A percentile compares a stretch with the other conserved stretches of the same genome.
Evolutionary conservation across 306 rosid genomes (phyloP).

Genomic region (Spatholobus suberectus): DNA sequence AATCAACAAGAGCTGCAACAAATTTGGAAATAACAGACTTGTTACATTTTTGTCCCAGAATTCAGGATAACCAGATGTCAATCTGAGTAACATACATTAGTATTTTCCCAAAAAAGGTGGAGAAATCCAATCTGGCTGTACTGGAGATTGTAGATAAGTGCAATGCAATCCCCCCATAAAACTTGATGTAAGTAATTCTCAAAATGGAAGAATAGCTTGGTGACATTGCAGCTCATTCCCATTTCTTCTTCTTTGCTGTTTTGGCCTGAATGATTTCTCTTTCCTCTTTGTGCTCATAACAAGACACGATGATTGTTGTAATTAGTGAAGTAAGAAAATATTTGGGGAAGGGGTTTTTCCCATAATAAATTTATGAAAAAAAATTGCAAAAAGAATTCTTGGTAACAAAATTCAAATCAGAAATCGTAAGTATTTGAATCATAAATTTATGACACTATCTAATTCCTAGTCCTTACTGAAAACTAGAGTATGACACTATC

Average conservation of each 20-base stretch:
- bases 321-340: conserved; percentile 23
- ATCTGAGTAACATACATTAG: conserved; percentile 4
- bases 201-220: conserved; percentile 13
- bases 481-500: conserved; percentile 45
- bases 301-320: background rate
- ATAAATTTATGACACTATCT: conserved; percentile 40
- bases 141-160: background rate
- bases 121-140: no score
- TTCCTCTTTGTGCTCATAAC: background rate
- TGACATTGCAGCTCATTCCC: background rate
- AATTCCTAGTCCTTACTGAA: conserved; percentile 35
- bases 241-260: conserved; percentile 12
- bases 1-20: no score
- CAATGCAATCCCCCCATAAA: background rate
- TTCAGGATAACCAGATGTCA: background rate
- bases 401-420: background rate
- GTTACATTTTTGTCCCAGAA: background rate
- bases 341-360: background rate
- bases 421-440: no score
- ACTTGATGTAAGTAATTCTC: conserved; percentile 22
- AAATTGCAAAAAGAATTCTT: background rate
- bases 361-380: background rate
- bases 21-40: no score
- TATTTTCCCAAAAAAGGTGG: background rate
- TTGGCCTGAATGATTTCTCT: background rate